Evolutionary conservation across 352 stramenopile species (phyloP), one percentile per base, ranked within the genome.

Genomic region (Pythium sukuiense): DNA sequence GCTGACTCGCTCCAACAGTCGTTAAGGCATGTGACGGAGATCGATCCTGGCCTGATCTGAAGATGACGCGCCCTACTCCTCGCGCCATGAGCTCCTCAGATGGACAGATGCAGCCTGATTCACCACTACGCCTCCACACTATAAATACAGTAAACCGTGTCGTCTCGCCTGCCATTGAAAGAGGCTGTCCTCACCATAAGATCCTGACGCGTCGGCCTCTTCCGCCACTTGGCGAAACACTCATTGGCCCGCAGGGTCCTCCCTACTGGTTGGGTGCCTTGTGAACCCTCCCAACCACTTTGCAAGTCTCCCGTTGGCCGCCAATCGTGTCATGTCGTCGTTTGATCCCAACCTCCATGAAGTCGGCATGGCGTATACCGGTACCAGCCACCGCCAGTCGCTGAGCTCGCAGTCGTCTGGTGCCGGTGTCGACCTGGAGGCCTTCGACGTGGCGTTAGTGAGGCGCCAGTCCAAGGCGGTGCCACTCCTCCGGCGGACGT

Each of bases 191-290:
- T 14, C 8, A 24, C 45, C 45, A 52, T 4, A 20, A 52, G 45
- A 29, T 52, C 45, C 45, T 52, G 45, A 52, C 45, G 45, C 45
- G 45, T 52, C 45, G n/a, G n/a, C 45, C n/a, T 27, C 45, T 9
- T 14, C 45, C 45, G 29, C 2, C 1, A 3, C 35, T 43, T 16
- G 8, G 12, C 35, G 6, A 43, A 43, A 16, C 0, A 14, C 35
- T 43, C 7, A 12, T 4, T 43, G 35, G 35, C 20, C 20, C 20
- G 20, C 20, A 24, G 20, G 20, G 20, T 24, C 20, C 20, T 24
- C 20, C 20, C 20, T 24, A 14, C 35, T 43, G 35, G 35, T 4
- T 43, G 35, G 35, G 11, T 41, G 32, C 32, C 20, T 24, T 24
- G 20, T 24, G 20, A 24, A 24, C 20, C 20, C 20, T 24, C 20